phyloP scores from a whole-genome alignment of 441 rosid genomes.

The Macaranga tanarius region DNA sequence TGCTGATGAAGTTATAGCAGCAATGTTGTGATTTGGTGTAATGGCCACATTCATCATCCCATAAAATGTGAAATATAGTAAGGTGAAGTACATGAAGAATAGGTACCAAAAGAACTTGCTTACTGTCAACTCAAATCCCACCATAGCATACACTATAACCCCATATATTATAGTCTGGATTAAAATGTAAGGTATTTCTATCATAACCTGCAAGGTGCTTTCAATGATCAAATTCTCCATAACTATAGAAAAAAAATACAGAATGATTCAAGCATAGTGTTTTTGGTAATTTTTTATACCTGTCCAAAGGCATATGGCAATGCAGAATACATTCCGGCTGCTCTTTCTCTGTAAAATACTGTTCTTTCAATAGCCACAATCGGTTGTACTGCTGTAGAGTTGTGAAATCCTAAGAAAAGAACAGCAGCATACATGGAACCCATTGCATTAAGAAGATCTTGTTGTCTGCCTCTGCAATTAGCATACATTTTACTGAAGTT shows the following conservation, averaged over 20 bases:
- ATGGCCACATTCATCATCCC: conserved; percentile 67
- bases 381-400: conserved; percentile 61
- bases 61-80: conserved; percentile 51
- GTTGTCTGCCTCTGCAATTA: conserved; percentile 40
- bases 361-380: conserved; percentile 75
- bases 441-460: conserved; percentile 72
- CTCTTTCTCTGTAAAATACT: conserved; percentile 78
- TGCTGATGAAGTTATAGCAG: conserved; percentile 40
- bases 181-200: conserved; percentile 53
- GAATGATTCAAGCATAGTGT: not conserved
- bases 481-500: not conserved
- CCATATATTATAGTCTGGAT: conserved; percentile 50
- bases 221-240: not conserved
- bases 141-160: conserved; percentile 52
- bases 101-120: conserved; percentile 54
- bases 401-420: conserved; percentile 64
- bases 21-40: conserved; percentile 53
- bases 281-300: conserved; percentile 33
- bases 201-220: conserved; percentile 34
- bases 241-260: no score
- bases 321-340: conserved; percentile 89
- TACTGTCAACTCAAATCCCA: conserved; percentile 51
- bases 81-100: conserved; percentile 54
- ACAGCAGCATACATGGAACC: conserved; percentile 81
- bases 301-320: conserved; percentile 86